phyloP scores from a whole-genome alignment of 805 yeast genomes.

The Metschnikowia lunata region DNA sequence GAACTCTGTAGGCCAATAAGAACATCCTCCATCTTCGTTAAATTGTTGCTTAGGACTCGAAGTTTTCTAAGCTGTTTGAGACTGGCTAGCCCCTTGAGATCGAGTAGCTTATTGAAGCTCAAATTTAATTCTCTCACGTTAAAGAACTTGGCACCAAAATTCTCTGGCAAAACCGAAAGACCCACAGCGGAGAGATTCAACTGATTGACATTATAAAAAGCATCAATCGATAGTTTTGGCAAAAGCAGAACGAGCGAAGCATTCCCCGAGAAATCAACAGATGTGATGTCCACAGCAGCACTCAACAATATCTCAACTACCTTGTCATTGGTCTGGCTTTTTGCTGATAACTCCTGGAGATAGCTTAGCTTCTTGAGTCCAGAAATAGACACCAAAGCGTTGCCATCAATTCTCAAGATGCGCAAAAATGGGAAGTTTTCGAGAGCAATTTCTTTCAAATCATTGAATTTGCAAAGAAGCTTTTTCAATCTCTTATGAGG shows the following conservation, averaged over 20 bases:
- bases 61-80: constrained; percentile 36
- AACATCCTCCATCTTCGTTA: constrained; percentile 31
- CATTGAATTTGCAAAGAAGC: constrained; percentile 35
- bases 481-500: constrained; percentile 33
- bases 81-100: constrained; percentile 29
- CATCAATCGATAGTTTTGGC: background rate
- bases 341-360: constrained; percentile 42
- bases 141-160: constrained; percentile 40
- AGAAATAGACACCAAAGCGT: constrained; percentile 22
- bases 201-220: constrained; percentile 33
- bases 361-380: constrained; percentile 27
- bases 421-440: constrained; percentile 35
- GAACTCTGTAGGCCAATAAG: constrained; percentile 28
- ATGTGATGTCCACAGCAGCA: constrained; percentile 24
- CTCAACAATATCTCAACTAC: constrained; percentile 19
- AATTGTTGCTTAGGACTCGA: constrained; percentile 43
- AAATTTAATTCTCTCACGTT: constrained; percentile 45
- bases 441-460: constrained; percentile 29
- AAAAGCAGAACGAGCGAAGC: constrained; percentile 3
- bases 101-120: constrained; percentile 44
- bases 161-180: constrained; percentile 33
- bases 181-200: constrained; percentile 47
- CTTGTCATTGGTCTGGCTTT: constrained; percentile 26
- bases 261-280: constrained; percentile 41
- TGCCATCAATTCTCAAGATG: constrained; percentile 45